Evolutionary conservation across 2,329 filamentous ascomycete genomes (phyloP).

Genomic region (Aspergillus sp.): DNA sequence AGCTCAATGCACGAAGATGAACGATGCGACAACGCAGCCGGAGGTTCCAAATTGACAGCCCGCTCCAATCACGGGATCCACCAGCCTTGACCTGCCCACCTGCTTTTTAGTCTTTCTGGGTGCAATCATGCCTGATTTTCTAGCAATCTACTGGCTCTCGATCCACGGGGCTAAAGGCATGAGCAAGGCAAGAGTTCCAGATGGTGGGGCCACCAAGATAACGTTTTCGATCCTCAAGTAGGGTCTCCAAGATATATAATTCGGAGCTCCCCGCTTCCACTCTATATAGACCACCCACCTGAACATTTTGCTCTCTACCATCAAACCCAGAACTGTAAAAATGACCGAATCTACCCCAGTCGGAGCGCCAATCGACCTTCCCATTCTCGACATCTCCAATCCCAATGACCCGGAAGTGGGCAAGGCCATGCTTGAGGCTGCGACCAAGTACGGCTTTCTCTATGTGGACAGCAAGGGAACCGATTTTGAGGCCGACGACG

Average conservation of each 20-base stretch:
- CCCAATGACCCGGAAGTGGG: constrained; percentile 60
- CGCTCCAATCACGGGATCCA: constrained; percentile 12
- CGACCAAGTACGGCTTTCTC: constrained; percentile 80
- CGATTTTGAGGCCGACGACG: constrained; percentile 64
- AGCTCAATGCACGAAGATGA: background rate
- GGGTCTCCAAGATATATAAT: background rate
- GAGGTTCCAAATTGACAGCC: background rate
- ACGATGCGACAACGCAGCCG: constrained; percentile 5
- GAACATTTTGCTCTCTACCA: too few species aligned
- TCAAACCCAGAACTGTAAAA: background rate
- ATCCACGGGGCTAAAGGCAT: background rate
- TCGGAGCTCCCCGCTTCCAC: background rate
- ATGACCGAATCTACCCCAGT: constrained; percentile 23
- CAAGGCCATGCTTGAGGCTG: constrained; percentile 72
- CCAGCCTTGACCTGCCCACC: background rate
- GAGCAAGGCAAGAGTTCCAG: background rate
- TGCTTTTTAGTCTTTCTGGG: background rate
- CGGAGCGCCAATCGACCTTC: constrained; percentile 54
- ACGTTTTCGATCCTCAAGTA: background rate
- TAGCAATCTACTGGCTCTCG: background rate
- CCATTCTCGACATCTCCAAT: constrained; percentile 77
- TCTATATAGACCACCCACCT: background rate
- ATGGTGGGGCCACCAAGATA: background rate
- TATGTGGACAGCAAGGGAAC: constrained; percentile 76
- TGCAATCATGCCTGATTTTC: background rate